Evolutionary conservation across 257 asterid genomes (phyloP).

Genomic region (Solanum commersonii): DNA sequence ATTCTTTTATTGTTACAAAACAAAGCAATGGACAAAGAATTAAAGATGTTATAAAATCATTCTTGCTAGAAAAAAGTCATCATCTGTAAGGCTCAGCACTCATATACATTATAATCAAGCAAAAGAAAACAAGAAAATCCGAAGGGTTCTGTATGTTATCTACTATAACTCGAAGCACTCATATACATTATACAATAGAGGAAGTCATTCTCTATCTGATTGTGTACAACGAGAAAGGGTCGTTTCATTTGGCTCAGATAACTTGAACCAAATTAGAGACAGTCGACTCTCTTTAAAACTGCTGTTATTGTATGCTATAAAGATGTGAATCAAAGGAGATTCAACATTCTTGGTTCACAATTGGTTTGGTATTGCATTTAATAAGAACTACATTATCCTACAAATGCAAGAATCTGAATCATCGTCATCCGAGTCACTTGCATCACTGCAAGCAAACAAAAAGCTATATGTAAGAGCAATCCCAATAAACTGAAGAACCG

Average conservation of each 20-base stretch:
- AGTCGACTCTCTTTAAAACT: not conserved
- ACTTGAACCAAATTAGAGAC: not conserved
- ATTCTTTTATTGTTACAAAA: not conserved
- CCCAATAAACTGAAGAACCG: not conserved
- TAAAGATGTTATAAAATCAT: not conserved
- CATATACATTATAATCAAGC: not conserved
- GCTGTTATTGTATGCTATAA: not conserved
- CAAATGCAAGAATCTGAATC: slow-evolving; percentile 73
- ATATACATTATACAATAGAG: not conserved
- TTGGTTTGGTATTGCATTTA: not conserved
- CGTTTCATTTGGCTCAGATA: not conserved
- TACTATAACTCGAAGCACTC: not conserved
- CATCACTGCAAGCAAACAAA: slow-evolving; percentile 37
- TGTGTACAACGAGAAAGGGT: not conserved
- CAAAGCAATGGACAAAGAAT: not conserved
- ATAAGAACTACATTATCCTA: slow-evolving; percentile 50
- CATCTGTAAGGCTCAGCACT: not conserved
- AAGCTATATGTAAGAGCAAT: not conserved
- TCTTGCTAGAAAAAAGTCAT: not conserved
- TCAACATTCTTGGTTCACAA: not conserved
- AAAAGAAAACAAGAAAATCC: not conserved
- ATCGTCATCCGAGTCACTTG: slow-evolving; percentile 67
- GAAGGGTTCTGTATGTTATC: not conserved
- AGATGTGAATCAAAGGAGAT: not conserved
- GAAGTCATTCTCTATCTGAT: not conserved